Percentiles rank a stretch among this genome's conserved stretches.
Evolutionary conservation across 495 filamentous ascomycete genomes (phyloP).

Genomic region (Xylaria scruposa): DNA sequence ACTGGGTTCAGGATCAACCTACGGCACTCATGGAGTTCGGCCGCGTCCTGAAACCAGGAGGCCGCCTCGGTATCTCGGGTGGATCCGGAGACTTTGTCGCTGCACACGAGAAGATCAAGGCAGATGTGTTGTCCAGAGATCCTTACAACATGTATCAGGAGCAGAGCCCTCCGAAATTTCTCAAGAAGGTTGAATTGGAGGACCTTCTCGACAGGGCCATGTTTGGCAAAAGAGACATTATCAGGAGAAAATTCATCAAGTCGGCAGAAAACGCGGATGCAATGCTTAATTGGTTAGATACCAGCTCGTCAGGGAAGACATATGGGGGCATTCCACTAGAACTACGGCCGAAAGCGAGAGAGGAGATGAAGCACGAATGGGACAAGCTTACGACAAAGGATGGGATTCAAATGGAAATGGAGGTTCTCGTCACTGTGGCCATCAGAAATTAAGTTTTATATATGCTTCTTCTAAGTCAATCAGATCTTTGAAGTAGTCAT

Average conservation of each 20-base stretch:
- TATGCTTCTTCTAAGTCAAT: neutral
- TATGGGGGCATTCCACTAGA: slow-evolving; percentile 31
- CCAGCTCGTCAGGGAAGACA: slow-evolving; percentile 35
- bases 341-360: slow-evolving; percentile 28
- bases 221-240: neutral
- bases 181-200: neutral
- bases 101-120: slow-evolving; percentile 17
- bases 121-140: slow-evolving; percentile 1
- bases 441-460: neutral
- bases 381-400: slow-evolving; percentile 27
- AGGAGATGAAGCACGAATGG: slow-evolving; percentile 34
- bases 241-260: slow-evolving; percentile 8
- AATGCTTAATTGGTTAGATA: slow-evolving; percentile 34
- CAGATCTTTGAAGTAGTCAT: neutral
- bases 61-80: slow-evolving; percentile 10
- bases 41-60: slow-evolving; percentile 4
- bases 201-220: neutral
- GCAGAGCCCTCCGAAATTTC: slow-evolving; percentile 7
- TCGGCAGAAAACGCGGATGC: slow-evolving; percentile 7
- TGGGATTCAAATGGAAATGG: slow-evolving; percentile 29
- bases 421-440: slow-evolving; percentile 20
- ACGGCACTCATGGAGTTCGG: slow-evolving; percentile 5
- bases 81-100: slow-evolving; percentile 5
- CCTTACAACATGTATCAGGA: slow-evolving; percentile 2
- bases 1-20: slow-evolving; percentile 30